Conservation (phyloP, 495 filamentous ascomycete genomes). For the Talaromyces ruber region DNA sequence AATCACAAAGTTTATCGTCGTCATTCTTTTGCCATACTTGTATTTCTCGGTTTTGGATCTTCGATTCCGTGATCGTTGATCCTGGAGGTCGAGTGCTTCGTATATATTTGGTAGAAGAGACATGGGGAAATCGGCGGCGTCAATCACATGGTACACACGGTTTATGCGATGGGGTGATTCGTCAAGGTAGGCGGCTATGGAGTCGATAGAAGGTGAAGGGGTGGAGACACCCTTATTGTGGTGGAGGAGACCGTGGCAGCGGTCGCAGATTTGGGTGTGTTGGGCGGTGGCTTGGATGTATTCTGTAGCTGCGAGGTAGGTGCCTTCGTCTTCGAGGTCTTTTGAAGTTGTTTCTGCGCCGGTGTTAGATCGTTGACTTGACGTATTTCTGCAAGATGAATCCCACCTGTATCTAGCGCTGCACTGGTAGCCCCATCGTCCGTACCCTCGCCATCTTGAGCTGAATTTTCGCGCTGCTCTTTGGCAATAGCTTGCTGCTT, state of each 20-base stretch:
- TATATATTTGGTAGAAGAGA: slow-evolving; percentile 66
- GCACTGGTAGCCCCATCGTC: slow-evolving; percentile 1
- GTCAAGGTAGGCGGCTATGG: slow-evolving; percentile 70
- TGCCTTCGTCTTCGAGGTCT: slow-evolving; percentile 8
- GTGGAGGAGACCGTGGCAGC: slow-evolving; percentile 76
- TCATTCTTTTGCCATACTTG: slow-evolving; percentile 48
- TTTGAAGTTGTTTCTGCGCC: background rate
- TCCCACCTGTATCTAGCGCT: background rate
- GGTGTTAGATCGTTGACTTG: background rate
- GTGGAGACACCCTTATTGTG: slow-evolving; percentile 62
- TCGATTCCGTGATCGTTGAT: slow-evolving; percentile 68
- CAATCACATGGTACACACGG: slow-evolving; percentile 94
- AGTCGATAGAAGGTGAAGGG: slow-evolving; percentile 65
- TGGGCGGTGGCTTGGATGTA: slow-evolving; percentile 9
- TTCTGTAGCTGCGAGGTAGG: slow-evolving; percentile 23
- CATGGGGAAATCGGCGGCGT: slow-evolving; percentile 95
- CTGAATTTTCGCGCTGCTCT: slow-evolving; percentile 11
- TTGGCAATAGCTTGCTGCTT: slow-evolving; percentile 33
- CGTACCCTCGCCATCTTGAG: slow-evolving; percentile 15
- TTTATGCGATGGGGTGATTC: slow-evolving; percentile 82
- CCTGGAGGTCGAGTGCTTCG: slow-evolving; percentile 47
- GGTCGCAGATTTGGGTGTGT: slow-evolving; percentile 57
- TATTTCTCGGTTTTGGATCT: slow-evolving; percentile 57
- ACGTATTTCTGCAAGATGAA: background rate
- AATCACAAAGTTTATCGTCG: slow-evolving; percentile 76